Percentiles rank a stretch among this genome's conserved stretches.
These are phyloP conservation scores for Sarocladiaceae sp. DNA, from an alignment of 2,329 filamentous ascomycete genomes.

Conservation along the genomic window DNA sequence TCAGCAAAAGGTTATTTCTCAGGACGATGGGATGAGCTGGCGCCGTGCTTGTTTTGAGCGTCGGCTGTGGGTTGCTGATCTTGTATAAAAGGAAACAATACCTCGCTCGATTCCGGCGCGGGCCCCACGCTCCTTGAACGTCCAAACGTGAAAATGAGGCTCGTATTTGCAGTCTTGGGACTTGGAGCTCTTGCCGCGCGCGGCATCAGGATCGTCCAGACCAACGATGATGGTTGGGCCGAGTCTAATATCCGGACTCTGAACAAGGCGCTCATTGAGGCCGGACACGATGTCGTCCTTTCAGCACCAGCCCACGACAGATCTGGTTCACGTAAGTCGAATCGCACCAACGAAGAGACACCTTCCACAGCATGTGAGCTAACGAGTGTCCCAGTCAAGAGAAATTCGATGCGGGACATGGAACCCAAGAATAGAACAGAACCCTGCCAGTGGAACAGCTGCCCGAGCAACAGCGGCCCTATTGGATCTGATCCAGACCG, in stretches of 20 bases:
- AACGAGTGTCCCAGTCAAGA: too few relatives aligned
- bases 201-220: constrained; percentile 50
- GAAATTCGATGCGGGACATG: too few relatives aligned
- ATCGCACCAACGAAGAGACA: background rate
- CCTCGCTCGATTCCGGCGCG: too few relatives aligned
- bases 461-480: constrained; percentile 48
- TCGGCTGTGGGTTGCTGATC: too few relatives aligned
- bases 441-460: constrained; percentile 57
- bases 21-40: too few relatives aligned
- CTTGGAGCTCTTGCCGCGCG: constrained; percentile 20
- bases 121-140: too few relatives aligned
- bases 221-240: constrained; percentile 71
- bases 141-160: background rate
- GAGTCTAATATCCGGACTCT: constrained; percentile 59
- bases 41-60: too few relatives aligned
- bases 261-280: constrained; percentile 46
- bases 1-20: too few relatives aligned
- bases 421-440: constrained; percentile 39
- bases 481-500: constrained; percentile 50
- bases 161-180: constrained; percentile 4
- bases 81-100: too few relatives aligned
- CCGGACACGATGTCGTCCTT: constrained; percentile 56
- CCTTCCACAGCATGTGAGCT: too few relatives aligned
- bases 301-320: constrained; percentile 61
- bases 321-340: constrained; percentile 50